Evolutionary conservation across 148 eudicot species (phyloP).

Genomic region (Heliosperma pusillum): DNA sequence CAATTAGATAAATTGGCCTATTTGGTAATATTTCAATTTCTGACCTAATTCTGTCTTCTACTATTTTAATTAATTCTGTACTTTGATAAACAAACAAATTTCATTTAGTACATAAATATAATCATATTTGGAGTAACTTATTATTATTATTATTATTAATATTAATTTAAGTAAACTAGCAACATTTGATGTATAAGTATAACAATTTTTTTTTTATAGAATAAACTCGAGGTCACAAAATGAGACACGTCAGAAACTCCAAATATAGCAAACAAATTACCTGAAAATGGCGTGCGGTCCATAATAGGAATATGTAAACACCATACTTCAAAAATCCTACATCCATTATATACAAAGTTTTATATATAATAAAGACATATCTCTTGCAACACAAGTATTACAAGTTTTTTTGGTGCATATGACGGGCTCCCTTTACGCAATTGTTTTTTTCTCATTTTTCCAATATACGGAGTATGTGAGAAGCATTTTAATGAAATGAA

Average conservation of each 20-base stretch:
- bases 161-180: too few relatives aligned
- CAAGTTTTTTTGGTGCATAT: too few relatives aligned
- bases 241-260: too few relatives aligned
- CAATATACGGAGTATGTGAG: too few relatives aligned
- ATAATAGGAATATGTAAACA: slow-evolving; percentile 53
- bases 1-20: slow-evolving; percentile 63
- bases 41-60: slow-evolving; percentile 44
- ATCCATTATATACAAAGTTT: not conserved
- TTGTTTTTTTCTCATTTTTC: too few relatives aligned
- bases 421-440: too few relatives aligned
- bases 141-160: too few relatives aligned
- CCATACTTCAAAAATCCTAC: slow-evolving; percentile 55
- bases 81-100: slow-evolving; percentile 4
- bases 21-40: slow-evolving; percentile 30
- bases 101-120: not conserved
- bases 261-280: slow-evolving; percentile 20
- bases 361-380: not conserved
- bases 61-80: slow-evolving; percentile 46
- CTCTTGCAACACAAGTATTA: not conserved
- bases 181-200: too few relatives aligned
- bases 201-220: too few relatives aligned
- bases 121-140: too few relatives aligned
- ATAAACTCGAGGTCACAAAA: too few relatives aligned
- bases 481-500: too few relatives aligned
- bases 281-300: slow-evolving; percentile 55